Evolutionary conservation across 345 rosid genomes (phyloP).

Genomic region (Conringia planisiliqua): DNA sequence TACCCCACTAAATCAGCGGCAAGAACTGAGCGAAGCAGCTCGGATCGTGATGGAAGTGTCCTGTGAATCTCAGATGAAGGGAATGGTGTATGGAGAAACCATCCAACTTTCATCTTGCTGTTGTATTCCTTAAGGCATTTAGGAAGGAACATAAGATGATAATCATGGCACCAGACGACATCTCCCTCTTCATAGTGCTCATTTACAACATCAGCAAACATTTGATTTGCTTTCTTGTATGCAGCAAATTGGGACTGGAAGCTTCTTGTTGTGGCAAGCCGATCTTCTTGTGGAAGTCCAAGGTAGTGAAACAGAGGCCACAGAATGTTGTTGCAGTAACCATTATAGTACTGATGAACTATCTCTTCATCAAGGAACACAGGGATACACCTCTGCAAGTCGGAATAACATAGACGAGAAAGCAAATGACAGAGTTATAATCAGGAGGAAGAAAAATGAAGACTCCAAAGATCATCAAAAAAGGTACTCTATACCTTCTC

Average conservation of each 20-base stretch:
- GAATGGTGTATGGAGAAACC: conserved; percentile 99
- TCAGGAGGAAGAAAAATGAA: not conserved
- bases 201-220: conserved; percentile 97
- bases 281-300: conserved; percentile 99
- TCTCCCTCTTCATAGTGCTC: conserved; percentile 95
- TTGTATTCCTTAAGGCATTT: conserved; percentile 86
- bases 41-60: conserved; percentile 93
- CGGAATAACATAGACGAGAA: not conserved
- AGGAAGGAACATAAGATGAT: conserved; percentile 98
- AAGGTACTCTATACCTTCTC: conserved; percentile 59
- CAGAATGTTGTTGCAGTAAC: conserved; percentile 95
- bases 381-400: conserved; percentile 89
- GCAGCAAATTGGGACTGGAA: conserved; percentile 98
- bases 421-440: not conserved
- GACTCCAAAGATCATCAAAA: not conserved
- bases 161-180: conserved; percentile 99
- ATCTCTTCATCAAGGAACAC: conserved; percentile 99
- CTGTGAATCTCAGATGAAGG: conserved; percentile 99
- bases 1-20: conserved; percentile 99
- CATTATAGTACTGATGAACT: conserved; percentile 98
- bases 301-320: conserved; percentile 99
- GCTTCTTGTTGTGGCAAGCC: conserved; percentile 96
- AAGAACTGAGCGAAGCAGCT: conserved; percentile 91
- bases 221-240: conserved; percentile 93
- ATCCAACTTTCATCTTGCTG: conserved; percentile 92